Conservation (phyloP, 345 rosid species). For the Eucalyptus paniculata region DNA sequence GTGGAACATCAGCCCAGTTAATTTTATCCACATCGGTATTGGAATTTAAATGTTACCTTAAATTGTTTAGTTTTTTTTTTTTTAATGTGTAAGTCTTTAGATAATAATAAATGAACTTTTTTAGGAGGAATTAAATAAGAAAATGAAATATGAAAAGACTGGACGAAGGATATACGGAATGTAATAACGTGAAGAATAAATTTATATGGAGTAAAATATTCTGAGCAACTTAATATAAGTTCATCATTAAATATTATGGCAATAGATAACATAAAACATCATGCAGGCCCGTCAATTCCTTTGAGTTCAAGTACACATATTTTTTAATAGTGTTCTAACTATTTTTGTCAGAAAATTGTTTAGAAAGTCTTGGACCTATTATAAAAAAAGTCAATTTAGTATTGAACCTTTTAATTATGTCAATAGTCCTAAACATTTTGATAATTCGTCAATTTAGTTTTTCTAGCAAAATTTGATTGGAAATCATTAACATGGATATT, state of each 20-base stretch:
- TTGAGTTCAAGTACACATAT: background rate
- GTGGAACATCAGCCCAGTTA: background rate
- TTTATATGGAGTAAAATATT: background rate
- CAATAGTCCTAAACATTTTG: background rate
- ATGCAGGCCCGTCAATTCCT: too few relatives aligned
- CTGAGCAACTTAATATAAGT: background rate
- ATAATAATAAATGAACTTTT: background rate
- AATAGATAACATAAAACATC: background rate
- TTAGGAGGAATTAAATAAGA: background rate
- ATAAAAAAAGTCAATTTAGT: background rate
- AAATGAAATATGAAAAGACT: background rate
- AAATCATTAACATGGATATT: accelerated
- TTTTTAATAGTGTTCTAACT: too few relatives aligned
- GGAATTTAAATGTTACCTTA: background rate
- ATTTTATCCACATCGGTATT: background rate
- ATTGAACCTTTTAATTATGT: too few relatives aligned
- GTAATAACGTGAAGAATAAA: background rate
- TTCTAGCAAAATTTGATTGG: accelerated
- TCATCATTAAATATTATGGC: background rate
- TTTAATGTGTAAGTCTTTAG: background rate
- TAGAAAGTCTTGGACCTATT: background rate
- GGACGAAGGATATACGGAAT: background rate
- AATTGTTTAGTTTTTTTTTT: background rate
- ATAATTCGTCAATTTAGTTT: too few relatives aligned
- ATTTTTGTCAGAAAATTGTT: accelerated